Evolutionary conservation across 2,329 filamentous ascomycete species (phyloP).

Genomic region (Lecanoromycetidae sp.): DNA sequence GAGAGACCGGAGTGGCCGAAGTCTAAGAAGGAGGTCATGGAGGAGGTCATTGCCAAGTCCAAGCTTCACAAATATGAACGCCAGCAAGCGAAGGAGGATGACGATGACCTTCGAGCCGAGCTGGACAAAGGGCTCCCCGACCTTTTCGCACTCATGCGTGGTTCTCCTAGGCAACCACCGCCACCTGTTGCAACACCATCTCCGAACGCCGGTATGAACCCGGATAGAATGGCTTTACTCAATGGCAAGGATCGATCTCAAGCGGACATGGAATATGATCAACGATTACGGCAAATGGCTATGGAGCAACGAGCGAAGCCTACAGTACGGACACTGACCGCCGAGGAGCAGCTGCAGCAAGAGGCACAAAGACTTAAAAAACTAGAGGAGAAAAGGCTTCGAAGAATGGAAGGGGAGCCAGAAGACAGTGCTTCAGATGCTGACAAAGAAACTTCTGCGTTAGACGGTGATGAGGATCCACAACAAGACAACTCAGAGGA

Average conservation of each 20-base stretch:
- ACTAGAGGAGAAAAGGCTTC: conserved; percentile 69
- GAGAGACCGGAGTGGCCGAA: conserved; percentile 73
- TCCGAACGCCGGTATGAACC: conserved; percentile 45
- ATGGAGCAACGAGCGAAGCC: conserved; percentile 77
- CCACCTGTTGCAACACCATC: conserved; percentile 26
- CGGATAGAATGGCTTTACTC: conserved; percentile 49
- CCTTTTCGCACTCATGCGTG: conserved; percentile 59
- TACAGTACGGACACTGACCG: conserved; percentile 78
- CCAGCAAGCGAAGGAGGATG: conserved; percentile 82
- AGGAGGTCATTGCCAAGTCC: conserved; percentile 94
- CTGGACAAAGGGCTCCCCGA: conserved; percentile 73
- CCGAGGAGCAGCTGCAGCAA: conserved; percentile 69
- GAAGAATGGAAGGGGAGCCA: conserved; percentile 78
- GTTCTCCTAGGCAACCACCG: conserved; percentile 39
- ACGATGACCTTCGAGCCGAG: conserved; percentile 73
- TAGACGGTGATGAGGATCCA: conserved; percentile 28
- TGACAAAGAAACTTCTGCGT: conserved; percentile 32
- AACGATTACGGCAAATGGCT: conserved; percentile 67
- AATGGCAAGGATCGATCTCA: conserved; percentile 50
- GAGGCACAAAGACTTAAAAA: conserved; percentile 65
- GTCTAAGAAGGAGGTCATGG: conserved; percentile 92
- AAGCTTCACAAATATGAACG: conserved; percentile 92
- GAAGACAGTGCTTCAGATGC: conserved; percentile 53
- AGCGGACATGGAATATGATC: conserved; percentile 79
- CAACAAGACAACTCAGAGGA: conserved; percentile 49